Conservation (phyloP, 2,329 filamentous ascomycete species). For the Beauveria sp. region DNA sequence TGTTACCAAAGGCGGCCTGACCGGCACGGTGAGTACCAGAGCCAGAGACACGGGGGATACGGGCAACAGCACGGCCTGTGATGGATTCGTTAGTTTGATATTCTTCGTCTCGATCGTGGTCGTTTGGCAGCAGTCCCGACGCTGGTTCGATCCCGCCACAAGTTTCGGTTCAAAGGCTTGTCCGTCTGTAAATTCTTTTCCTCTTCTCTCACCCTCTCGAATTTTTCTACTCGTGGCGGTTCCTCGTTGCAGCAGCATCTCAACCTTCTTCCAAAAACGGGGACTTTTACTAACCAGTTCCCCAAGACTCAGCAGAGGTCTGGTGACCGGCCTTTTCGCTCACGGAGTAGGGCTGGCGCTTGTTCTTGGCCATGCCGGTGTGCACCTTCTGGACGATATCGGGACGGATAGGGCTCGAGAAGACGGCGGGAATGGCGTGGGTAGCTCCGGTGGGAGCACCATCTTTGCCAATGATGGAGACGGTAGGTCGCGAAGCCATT, state of each 20-base stretch:
- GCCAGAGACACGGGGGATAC: conserved; percentile 99
- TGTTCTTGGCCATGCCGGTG: conserved; percentile 99
- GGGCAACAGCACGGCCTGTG: conserved; percentile 92
- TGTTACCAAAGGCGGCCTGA: conserved; percentile 99
- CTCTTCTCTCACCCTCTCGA: background rate
- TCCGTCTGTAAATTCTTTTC: background rate
- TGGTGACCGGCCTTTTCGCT: conserved; percentile 99
- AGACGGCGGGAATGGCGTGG: conserved; percentile 91
- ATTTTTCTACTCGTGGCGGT: background rate
- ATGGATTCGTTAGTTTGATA: background rate
- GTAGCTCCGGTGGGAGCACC: conserved; percentile 85
- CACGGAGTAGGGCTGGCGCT: conserved; percentile 97
- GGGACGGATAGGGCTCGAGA: conserved; percentile 93
- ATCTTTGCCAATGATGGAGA: conserved; percentile 95
- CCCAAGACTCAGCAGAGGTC: conserved; percentile 99
- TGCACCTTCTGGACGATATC: conserved; percentile 99
- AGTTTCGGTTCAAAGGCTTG: background rate
- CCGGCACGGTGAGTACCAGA: conserved; percentile 99
- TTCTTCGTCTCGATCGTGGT: background rate
- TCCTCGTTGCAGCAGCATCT: background rate
- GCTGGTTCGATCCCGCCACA: background rate
- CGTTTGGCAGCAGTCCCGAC: background rate
- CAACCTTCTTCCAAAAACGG: background rate
- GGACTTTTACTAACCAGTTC: conserved; percentile 71
- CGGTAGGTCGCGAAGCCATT: conserved; percentile 96